Conservation (phyloP, 2,329 filamentous ascomycete species). For the Pseudogymnoascus sp. region DNA sequence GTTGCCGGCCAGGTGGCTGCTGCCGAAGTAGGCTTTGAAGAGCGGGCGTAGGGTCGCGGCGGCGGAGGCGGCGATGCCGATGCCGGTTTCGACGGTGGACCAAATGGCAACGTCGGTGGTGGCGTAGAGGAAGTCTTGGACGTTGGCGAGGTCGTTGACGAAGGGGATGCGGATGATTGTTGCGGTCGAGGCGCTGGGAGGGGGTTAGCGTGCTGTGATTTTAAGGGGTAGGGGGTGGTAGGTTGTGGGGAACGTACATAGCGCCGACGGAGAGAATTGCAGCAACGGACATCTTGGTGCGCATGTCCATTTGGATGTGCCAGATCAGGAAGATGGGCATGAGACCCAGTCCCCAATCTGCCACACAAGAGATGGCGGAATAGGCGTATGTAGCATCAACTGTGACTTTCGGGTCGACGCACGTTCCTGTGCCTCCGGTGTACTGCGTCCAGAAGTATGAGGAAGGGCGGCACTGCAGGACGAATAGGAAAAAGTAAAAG, state of each 20-base stretch:
- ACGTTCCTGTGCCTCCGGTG: conserved; percentile 26
- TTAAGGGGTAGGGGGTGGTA: background rate
- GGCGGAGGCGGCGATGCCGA: conserved; percentile 33
- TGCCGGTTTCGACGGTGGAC: conserved; percentile 35
- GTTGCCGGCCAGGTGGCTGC: background rate
- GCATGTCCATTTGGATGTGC: conserved; percentile 32
- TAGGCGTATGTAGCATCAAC: conserved; percentile 31
- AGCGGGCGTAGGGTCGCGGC: conserved; percentile 33
- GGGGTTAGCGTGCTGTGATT: conserved; percentile 7
- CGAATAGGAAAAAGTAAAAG: conserved; percentile 31
- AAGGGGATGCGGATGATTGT: conserved; percentile 37
- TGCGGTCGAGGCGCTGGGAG: conserved; percentile 30
- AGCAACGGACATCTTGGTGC: conserved; percentile 30
- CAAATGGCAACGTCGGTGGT: conserved; percentile 36
- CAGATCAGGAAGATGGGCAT: conserved; percentile 35
- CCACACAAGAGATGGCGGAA: conserved; percentile 31
- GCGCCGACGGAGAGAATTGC: conserved; percentile 27
- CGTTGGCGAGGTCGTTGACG: conserved; percentile 29
- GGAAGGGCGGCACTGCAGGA: conserved; percentile 32
- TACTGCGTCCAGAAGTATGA: conserved; percentile 33
- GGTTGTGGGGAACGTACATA: conserved; percentile 27
- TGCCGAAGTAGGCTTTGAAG: conserved; percentile 21
- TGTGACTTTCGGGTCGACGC: conserved; percentile 25
- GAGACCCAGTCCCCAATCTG: conserved; percentile 34
- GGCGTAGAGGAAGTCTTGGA: conserved; percentile 32